Percentiles rank a stretch among this genome's conserved stretches.
phyloP scores from a whole-genome alignment of 352 stramenopile genomes.

The Pythium dissotocum region DNA sequence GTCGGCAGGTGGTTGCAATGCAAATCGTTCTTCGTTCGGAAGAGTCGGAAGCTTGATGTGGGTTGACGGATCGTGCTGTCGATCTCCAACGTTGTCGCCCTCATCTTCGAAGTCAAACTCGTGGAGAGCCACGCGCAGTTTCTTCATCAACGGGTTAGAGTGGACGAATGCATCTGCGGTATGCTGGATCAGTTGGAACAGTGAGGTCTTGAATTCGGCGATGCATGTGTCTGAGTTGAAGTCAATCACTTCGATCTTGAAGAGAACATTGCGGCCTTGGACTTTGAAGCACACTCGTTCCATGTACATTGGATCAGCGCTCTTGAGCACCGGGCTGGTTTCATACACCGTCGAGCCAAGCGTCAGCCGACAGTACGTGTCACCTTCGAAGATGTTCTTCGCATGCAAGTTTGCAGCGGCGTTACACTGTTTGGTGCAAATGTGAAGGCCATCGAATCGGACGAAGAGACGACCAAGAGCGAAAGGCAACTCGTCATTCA shows the following conservation, averaged over 20 bases:
- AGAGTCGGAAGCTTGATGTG: conserved; percentile 30
- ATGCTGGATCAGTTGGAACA: conserved; percentile 81
- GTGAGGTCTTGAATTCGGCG: conserved; percentile 59
- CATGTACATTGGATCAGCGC: conserved; percentile 86
- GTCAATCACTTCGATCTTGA: conserved; percentile 81
- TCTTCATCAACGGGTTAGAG: conserved; percentile 46
- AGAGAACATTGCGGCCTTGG: conserved; percentile 49
- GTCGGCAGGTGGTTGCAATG: conserved; percentile 39
- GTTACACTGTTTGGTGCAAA: conserved; percentile 85
- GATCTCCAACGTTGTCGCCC: conserved; percentile 27
- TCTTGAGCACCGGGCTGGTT: conserved; percentile 84
- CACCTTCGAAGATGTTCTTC: conserved; percentile 87
- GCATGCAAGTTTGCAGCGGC: conserved; percentile 61
- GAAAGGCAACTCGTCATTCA: conserved; percentile 44
- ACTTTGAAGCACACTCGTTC: conserved; percentile 79
- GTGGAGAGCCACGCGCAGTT: conserved; percentile 45
- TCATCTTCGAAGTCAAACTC: conserved; percentile 47
- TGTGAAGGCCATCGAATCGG: conserved; percentile 74
- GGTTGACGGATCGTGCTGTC: conserved; percentile 10
- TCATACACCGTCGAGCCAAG: conserved; percentile 73
- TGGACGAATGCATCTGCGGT: conserved; percentile 68
- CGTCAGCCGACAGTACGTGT: conserved; percentile 80
- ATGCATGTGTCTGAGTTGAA: conserved; percentile 80
- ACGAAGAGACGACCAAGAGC: conserved; percentile 66
- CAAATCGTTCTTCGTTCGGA: conserved; percentile 49